Evolutionary conservation across 352 stramenopile species (phyloP).

Genomic region (Phytophthora uliginosa): DNA sequence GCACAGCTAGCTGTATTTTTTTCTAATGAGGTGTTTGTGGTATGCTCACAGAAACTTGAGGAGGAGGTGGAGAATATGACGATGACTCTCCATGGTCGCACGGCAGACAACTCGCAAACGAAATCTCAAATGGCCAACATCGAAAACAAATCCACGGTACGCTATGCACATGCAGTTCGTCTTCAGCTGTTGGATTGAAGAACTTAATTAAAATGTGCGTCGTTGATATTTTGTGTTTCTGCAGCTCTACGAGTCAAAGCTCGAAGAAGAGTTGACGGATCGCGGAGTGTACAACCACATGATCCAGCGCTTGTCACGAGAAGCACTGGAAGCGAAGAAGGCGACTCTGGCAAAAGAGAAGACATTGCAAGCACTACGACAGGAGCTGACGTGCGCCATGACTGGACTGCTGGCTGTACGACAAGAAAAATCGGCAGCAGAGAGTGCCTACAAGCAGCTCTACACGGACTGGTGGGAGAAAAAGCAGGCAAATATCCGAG

Average conservation of each 20-base stretch:
- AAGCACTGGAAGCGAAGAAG: slow-evolving; percentile 76
- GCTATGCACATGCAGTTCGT: no score
- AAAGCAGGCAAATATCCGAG: slow-evolving; percentile 79
- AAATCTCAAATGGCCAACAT: slow-evolving; percentile 76
- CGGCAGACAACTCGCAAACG: slow-evolving; percentile 61
- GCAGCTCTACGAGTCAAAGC: slow-evolving; percentile 82
- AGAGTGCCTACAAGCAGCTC: slow-evolving; percentile 72
- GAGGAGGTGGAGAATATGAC: slow-evolving; percentile 84
- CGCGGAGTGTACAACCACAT: slow-evolving; percentile 87
- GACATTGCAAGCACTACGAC: slow-evolving; percentile 57
- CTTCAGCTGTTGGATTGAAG: neutral
- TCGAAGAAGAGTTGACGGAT: slow-evolving; percentile 79
- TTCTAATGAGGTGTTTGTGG: slow-evolving; percentile 2
- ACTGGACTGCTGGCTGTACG: slow-evolving; percentile 60
- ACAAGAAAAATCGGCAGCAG: slow-evolving; percentile 78
- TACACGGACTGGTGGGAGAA: slow-evolving; percentile 78
- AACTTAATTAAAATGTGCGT: neutral
- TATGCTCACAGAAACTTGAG: slow-evolving; percentile 59
- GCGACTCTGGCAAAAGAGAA: slow-evolving; percentile 72
- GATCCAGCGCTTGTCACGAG: slow-evolving; percentile 76
- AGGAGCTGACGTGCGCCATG: slow-evolving; percentile 68
- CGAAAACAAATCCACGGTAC: slow-evolving; percentile 82
- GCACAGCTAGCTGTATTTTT: neutral
- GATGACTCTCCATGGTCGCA: slow-evolving; percentile 72
- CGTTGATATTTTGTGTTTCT: neutral